Evolutionary conservation across 805 yeast species (phyloP).

Genomic region (Saturnispora galanensis): DNA sequence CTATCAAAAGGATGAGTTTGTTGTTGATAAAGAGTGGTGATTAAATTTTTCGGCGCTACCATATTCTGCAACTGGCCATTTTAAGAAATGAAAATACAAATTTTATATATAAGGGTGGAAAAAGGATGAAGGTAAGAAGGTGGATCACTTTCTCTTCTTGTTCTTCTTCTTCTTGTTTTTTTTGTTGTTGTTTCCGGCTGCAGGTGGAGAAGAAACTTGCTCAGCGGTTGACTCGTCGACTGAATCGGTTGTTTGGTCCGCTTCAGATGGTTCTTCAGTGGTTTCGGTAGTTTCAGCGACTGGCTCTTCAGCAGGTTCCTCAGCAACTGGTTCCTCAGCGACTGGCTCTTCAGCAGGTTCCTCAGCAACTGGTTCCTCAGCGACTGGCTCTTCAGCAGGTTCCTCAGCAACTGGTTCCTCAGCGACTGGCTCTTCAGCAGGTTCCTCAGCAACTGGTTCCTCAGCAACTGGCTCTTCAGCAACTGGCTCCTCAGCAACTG

Average conservation of each 20-base stretch:
- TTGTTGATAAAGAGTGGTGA: conserved; percentile 1
- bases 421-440: not conserved
- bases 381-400: conserved; percentile 1
- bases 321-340: conserved; percentile 4
- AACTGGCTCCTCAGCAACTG: conserved; percentile 4
- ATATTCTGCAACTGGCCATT: no score
- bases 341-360: conserved; percentile 6
- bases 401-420: conserved; percentile 8
- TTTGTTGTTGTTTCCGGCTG: not conserved
- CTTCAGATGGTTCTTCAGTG: conserved; percentile 18
- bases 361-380: conserved; percentile 1
- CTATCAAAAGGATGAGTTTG: not conserved
- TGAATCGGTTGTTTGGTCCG: not conserved
- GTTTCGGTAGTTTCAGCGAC: conserved; percentile 6
- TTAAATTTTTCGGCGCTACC: no score
- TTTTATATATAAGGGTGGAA: no score
- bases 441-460: not conserved
- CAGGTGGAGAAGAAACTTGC: not conserved
- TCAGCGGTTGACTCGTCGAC: not conserved
- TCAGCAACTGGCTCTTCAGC: conserved; percentile 1
- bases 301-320: conserved; percentile 3
- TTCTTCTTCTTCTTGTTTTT: conserved; percentile 10
- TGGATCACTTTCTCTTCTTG: conserved; percentile 12
- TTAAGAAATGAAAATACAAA: no score
- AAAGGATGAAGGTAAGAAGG: no score